These are phyloP conservation scores for Neurospora africana DNA, from an alignment of 495 filamentous ascomycete genomes.

Conservation along the genomic window DNA sequence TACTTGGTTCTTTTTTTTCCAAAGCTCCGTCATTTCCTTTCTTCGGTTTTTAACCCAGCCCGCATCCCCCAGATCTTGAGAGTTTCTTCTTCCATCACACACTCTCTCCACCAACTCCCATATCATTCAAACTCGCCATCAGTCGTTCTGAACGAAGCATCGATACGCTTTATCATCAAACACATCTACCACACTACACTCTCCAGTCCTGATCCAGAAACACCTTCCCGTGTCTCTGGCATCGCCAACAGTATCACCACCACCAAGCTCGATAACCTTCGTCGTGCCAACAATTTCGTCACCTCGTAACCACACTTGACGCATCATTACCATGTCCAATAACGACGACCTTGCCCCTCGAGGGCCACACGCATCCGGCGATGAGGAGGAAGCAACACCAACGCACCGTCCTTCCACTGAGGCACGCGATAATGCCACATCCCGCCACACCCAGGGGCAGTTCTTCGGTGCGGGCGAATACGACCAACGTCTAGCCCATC, in stretches of 20 bases:
- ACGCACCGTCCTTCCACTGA: not conserved
- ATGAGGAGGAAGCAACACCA: not conserved
- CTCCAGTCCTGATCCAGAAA: not conserved
- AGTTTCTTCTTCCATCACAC: not conserved
- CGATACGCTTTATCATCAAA: not conserved
- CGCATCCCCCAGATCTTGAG: not conserved
- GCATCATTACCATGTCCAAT: not conserved
- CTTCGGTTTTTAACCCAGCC: not conserved
- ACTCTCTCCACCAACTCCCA: not conserved
- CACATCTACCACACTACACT: not conserved
- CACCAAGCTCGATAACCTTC: not conserved
- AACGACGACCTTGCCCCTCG: not conserved
- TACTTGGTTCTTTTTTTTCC: not conserved
- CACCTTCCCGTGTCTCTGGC: not conserved
- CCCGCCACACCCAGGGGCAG: not conserved
- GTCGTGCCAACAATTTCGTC: not conserved
- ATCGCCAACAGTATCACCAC: not conserved
- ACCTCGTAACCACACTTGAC: not conserved
- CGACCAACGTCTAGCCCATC: constrained; percentile 10
- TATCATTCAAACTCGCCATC: not conserved
- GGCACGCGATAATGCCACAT: not conserved
- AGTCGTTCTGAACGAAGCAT: not conserved
- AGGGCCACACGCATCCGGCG: not conserved
- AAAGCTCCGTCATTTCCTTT: not conserved
- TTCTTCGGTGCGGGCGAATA: constrained; percentile 2